Base-by-base conservation (phyloP, 2,329 filamentous ascomycete genomes). In the Blastomyces silverae region DNA sequence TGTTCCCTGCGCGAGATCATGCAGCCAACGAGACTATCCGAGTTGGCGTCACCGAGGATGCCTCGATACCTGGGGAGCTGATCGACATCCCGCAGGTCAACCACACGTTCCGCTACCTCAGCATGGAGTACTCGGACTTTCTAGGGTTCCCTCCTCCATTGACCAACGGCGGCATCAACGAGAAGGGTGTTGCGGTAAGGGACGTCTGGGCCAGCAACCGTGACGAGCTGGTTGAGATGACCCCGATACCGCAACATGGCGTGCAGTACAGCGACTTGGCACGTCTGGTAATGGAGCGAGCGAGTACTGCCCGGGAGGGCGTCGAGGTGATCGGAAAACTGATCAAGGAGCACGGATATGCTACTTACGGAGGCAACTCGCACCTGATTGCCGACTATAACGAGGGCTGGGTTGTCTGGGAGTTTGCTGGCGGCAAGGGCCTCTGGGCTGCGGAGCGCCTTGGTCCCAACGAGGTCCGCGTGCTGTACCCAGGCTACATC, bases 121-220 rank as follows among this genome's bases (percentile, higher is more conserved):
- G 42, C 42, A 46, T 46, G 42, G 42, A 46, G 6, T 46, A 46
- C 44, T 46, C 44, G 44, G 44, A 79, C 67, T 80, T 73, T 44
- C 76, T 79, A 66, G 77, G 78, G 0, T 79, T 80, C 62, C 77
- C 77, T 0, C 76, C 77, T 37, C 78, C 78, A 1, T 71, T 79
- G 42, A 79, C 78, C 28, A 79, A 80, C 64, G 78, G 78, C n/a
- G 78, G 78, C 13, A 68, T 80, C 0, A 79, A 79, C 57, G 78
- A 79, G 65, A 75, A 74, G 62, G 77, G 78, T 37, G 73, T 79
- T 22, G 73, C 75, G 44, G 78, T 79, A 3, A 70, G 78, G 11
- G 77, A 80, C 61, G 76, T 79, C 6, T 79, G 77, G 78, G 76
- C 78, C 6, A 71, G 73, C 57, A 78, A 75, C 59, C 72, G 76